Evolutionary conservation across 1,284 basidiomycete genomes (phyloP), one percentile per base, ranked within the genome.

Genomic region (Boletus hoseneyae): DNA sequence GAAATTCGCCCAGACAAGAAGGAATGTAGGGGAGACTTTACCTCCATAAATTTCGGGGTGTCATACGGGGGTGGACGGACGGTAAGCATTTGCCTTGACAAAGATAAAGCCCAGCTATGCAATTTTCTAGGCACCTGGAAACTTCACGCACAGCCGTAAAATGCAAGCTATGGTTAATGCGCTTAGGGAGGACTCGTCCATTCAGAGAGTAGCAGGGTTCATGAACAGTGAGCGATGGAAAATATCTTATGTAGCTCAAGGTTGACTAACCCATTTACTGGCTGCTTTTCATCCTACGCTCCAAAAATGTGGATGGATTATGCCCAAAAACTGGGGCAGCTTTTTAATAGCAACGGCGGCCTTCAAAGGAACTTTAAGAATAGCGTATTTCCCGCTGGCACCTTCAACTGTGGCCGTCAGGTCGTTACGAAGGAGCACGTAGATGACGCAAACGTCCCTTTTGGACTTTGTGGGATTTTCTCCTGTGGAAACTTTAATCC

Each of bases 401-500:
- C 21, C 13, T 36, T 44, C 16, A 44, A 44, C 23, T 44, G 42
- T 5, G 34, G 34, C 5, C n/a, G 1, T 6, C n/a, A 7, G 6
- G 42, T 44, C 4, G 11, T 25, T 1, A 36, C 34, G 1, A 10
- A 8, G 8, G 52, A 52, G 3, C 45, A 47, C 2, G 45, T 53
- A 1, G 33, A 53, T 6, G 29, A 5, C 32, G 23, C 11, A 1
- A 53, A 53, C 3, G n/a, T 58, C 3, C 45, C 57, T 0, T 49
- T 21, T 44, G 51, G 45, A 1, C 30, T 43, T 2, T 58, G 51
- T 19, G 34, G 50, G 10, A 52, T 58, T 5, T 50, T 47, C 6
- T 35, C 54, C 0, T 29, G 41, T 4, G 47, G 57, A 0, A 18
- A 21, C 0, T 58, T 32, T 11, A 18, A 58, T 15, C 50, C 45